These are phyloP conservation scores for Torulaspora gathmanii DNA, from an alignment of 805 yeast species.

Conservation along the genomic window DNA sequence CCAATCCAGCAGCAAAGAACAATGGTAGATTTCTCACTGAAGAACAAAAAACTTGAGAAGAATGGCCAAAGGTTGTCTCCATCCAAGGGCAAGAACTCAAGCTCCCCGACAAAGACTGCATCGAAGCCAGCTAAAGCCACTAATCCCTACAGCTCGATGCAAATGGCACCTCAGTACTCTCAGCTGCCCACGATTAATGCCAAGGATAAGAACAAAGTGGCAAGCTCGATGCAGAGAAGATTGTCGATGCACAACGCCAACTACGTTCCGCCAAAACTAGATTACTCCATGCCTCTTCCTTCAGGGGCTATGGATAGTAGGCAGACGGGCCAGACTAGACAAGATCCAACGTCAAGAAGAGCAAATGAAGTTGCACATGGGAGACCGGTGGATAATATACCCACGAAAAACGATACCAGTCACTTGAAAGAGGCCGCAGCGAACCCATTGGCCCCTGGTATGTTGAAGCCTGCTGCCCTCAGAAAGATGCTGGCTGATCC, in stretches of 20 bases:
- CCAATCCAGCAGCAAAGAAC: not conserved
- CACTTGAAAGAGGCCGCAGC: not conserved
- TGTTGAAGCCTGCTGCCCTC: constrained; percentile 26
- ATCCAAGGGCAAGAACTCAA: constrained; percentile 12
- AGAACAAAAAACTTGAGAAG: constrained; percentile 33
- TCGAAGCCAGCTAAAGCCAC: constrained; percentile 11
- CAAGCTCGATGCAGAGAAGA: constrained; percentile 42
- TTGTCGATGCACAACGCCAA: constrained; percentile 40
- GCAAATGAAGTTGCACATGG: not conserved
- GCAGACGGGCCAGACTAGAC: not conserved
- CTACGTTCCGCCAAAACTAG: constrained; percentile 29
- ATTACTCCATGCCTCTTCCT: constrained; percentile 32
- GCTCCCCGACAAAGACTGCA: constrained; percentile 18
- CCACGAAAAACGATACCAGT: not conserved
- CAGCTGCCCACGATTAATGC: constrained; percentile 36
- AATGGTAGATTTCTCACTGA: constrained; percentile 36
- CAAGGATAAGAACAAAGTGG: constrained; percentile 38
- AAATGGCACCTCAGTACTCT: constrained; percentile 14
- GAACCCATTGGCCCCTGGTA: constrained; percentile 1
- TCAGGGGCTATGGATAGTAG: constrained; percentile 3
- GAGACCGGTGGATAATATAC: not conserved
- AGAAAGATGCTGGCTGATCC: constrained; percentile 37
- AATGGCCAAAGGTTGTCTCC: constrained; percentile 15
- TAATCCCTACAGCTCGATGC: constrained; percentile 24
- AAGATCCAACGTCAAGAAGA: not conserved